Percentiles rank a stretch among this genome's conserved stretches.
phyloP scores from a whole-genome alignment of 2,329 filamentous ascomycete genomes.

The Biscogniauxia sp. region DNA sequence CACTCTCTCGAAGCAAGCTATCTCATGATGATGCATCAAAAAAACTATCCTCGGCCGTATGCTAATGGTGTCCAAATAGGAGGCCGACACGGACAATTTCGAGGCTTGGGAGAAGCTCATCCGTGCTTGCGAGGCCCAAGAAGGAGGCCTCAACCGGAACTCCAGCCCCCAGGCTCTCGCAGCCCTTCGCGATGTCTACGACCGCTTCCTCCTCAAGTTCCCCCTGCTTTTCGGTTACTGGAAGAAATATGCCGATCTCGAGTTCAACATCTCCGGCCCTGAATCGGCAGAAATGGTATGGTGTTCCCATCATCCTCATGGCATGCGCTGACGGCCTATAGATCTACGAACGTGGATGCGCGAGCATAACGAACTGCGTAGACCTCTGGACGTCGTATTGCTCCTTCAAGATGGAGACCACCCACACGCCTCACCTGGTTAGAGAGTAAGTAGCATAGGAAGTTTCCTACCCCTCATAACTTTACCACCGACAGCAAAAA shows the following conservation, averaged over 20 bases:
- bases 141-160: slow-evolving; percentile 93
- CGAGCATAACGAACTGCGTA: slow-evolving; percentile 88
- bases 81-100: slow-evolving; percentile 80
- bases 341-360: slow-evolving; percentile 94
- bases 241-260: slow-evolving; percentile 98
- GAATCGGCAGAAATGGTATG: slow-evolving; percentile 93
- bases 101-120: slow-evolving; percentile 94
- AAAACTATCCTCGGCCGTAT: slow-evolving; percentile 8
- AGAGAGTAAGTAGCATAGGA: slow-evolving; percentile 94
- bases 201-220: slow-evolving; percentile 91
- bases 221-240: slow-evolving; percentile 96
- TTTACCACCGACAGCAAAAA: slow-evolving; percentile 44
- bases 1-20: background rate
- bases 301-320: background rate
- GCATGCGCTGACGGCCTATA: slow-evolving; percentile 38
- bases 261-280: slow-evolving; percentile 94
- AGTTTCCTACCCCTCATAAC: slow-evolving; percentile 68
- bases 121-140: slow-evolving; percentile 75
- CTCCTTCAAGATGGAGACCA: slow-evolving; percentile 96
- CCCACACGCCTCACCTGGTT: slow-evolving; percentile 89
- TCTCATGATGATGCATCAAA: background rate
- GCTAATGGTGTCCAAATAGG: slow-evolving; percentile 37
- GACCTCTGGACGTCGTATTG: slow-evolving; percentile 98
- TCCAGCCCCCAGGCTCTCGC: slow-evolving; percentile 92
- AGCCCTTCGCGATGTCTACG: slow-evolving; percentile 82